Evolutionary conservation across 805 yeast genomes (phyloP).

Genomic region (Kodamaea fukazawae): DNA sequence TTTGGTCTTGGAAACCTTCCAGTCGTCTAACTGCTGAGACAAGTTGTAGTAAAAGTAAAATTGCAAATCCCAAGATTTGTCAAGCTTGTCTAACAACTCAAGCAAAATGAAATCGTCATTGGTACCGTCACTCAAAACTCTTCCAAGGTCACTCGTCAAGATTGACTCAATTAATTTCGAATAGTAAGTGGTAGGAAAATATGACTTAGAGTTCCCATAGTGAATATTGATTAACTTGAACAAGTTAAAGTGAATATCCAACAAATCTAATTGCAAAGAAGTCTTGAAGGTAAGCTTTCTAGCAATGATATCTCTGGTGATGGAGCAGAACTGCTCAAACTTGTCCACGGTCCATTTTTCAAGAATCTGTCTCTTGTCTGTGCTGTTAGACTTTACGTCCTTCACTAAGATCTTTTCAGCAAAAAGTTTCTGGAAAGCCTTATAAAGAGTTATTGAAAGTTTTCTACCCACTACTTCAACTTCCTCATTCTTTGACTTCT

Average conservation of each 20-base stretch:
- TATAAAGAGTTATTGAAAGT: slow-evolving; percentile 40
- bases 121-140: slow-evolving; percentile 44
- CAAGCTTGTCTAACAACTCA: slow-evolving; percentile 57
- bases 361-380: slow-evolving; percentile 48
- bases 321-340: slow-evolving; percentile 52
- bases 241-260: slow-evolving; percentile 56
- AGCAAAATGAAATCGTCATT: slow-evolving; percentile 46
- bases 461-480: slow-evolving; percentile 38
- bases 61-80: slow-evolving; percentile 71
- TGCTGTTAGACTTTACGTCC: slow-evolving; percentile 23
- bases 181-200: slow-evolving; percentile 59
- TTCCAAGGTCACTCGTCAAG: slow-evolving; percentile 31
- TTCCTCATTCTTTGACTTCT: slow-evolving; percentile 16
- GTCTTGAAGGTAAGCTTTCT: slow-evolving; percentile 43
- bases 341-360: slow-evolving; percentile 61
- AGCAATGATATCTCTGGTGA: slow-evolving; percentile 42
- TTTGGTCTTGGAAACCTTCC: slow-evolving; percentile 17
- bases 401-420: slow-evolving; percentile 39
- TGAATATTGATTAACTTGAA: slow-evolving; percentile 53
- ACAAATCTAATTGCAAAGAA: slow-evolving; percentile 49
- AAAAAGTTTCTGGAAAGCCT: slow-evolving; percentile 49
- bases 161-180: slow-evolving; percentile 37
- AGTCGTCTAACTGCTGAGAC: slow-evolving; percentile 19
- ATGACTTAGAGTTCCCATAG: slow-evolving; percentile 48
- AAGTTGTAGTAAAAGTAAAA: slow-evolving; percentile 64